Percentiles rank a stretch among this genome's conserved stretches.
Conservation (phyloP, 768 basidiomycete species). For the Lenzites betulinus region DNA sequence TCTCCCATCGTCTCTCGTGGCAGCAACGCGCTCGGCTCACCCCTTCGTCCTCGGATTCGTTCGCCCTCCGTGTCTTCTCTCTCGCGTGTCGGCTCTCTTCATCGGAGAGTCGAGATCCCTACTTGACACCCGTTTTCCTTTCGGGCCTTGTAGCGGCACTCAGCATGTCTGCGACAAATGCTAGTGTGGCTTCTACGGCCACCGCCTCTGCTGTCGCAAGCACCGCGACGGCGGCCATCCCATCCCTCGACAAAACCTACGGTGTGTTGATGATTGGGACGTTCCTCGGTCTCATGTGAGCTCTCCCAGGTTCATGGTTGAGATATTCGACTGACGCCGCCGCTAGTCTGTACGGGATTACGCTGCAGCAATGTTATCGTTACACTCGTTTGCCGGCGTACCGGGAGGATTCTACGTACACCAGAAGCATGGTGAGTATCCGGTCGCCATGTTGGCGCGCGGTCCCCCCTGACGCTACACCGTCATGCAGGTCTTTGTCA, state of each 20-base stretch:
- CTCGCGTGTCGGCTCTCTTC: too few species aligned
- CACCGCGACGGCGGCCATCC: too few species aligned
- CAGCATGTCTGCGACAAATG: too few species aligned
- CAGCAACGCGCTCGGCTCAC: too few species aligned
- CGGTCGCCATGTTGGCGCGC: not conserved
- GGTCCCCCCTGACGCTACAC: not conserved
- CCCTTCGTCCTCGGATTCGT: too few species aligned
- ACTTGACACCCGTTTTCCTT: too few species aligned
- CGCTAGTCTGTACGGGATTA: slow-evolving; percentile 1
- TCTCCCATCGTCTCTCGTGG: too few species aligned
- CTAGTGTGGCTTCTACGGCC: too few species aligned
- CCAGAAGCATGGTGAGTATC: not conserved
- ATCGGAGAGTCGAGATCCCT: too few species aligned
- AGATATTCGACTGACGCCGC: not conserved
- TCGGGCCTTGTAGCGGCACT: too few species aligned
- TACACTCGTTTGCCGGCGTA: slow-evolving; percentile 1
- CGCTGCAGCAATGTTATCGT: not conserved
- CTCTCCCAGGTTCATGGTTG: not conserved
- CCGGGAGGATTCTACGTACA: not conserved
- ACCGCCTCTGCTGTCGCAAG: too few species aligned
- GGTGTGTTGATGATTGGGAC: not conserved
- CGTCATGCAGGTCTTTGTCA: not conserved
- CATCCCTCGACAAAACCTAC: slow-evolving; percentile 1
- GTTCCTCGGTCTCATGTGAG: not conserved
- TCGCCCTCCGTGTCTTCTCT: too few species aligned